Evolutionary conservation across 176 grass and related monocot species (phyloP).

Genomic region (Oropetium thomaeum): DNA sequence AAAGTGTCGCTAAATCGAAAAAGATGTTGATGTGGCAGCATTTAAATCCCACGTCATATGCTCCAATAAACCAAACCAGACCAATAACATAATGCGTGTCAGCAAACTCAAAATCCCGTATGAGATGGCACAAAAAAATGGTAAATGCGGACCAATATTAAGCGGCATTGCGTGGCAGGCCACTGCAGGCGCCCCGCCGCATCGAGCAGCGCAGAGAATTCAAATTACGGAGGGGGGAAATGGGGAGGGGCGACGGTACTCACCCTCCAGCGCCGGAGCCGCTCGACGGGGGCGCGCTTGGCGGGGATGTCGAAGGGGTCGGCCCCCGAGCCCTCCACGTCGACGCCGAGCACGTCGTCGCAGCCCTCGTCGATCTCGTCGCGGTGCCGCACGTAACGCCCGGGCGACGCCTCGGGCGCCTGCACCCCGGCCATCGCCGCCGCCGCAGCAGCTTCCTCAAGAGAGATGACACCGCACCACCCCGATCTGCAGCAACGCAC

Average conservation of each 20-base stretch:
- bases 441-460: constrained; percentile 20
- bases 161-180: background rate
- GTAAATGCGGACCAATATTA: background rate
- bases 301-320: constrained; percentile 57
- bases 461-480: constrained; percentile 66
- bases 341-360: constrained; percentile 34
- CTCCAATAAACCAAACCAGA: background rate
- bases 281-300: constrained; percentile 52
- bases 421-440: constrained; percentile 31
- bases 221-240: background rate
- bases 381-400: constrained; percentile 26
- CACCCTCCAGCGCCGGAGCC: constrained; percentile 65
- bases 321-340: background rate
- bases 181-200: background rate
- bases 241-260: background rate
- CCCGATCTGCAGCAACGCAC: constrained; percentile 39
- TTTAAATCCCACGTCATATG: background rate
- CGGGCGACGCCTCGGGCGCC: constrained; percentile 42
- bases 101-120: background rate
- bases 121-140: background rate
- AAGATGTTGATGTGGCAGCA: background rate
- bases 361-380: constrained; percentile 43
- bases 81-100: background rate
- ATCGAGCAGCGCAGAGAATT: background rate
- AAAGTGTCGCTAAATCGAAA: background rate